Base-by-base conservation (phyloP, 768 basidiomycete genomes). In the Pleurotus salmoneostramineus region DNA sequence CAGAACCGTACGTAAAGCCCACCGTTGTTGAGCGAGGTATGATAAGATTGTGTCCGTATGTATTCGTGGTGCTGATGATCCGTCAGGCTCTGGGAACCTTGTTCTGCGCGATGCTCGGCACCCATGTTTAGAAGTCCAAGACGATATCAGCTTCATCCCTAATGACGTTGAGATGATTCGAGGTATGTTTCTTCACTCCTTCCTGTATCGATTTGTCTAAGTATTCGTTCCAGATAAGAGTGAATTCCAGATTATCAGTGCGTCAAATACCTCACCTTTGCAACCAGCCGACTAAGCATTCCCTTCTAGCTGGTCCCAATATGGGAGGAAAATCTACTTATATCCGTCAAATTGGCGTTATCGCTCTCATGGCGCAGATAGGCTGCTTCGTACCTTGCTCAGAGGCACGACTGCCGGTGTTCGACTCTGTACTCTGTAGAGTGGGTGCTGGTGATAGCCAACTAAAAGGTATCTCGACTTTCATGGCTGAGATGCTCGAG, bases 401-500 rank as follows among this genome's bases (percentile, higher is more conserved):
- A 6, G 83, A 88, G 62, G 97, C 97, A 0, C 78, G 82, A 31
- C 63, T 98, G 1, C 97, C 97, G 0, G 85, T 98, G 54, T 98
- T 98, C 59, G 97, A 99, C 71, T 97, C 94, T 2, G 87, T 99
- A 45, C 73, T 98, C 8, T 97, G 96, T 58, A 82, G 97, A 61
- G 96, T 99, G 1, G 97, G 97, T 6, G 97, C 97, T 0, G 97
- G 97, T 0, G 97, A 99, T 69, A 95, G 92, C 69, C 96, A 98
- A 68, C 74, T 98, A 46, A 98, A 97, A 71, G 97, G 97, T 8
- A 93, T 99, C 0, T 96, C 94, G 27, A 99, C 96, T 0, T 99
- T 99, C 70, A 98, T 98, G 96, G 95, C 95, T 1, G 97, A 99
- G 72, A 98, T 98, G 97, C 80, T 99, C 32, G 97, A 99, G 71